Conservation (phyloP, 768 basidiomycete genomes). For the Pisolithus albus region DNA sequence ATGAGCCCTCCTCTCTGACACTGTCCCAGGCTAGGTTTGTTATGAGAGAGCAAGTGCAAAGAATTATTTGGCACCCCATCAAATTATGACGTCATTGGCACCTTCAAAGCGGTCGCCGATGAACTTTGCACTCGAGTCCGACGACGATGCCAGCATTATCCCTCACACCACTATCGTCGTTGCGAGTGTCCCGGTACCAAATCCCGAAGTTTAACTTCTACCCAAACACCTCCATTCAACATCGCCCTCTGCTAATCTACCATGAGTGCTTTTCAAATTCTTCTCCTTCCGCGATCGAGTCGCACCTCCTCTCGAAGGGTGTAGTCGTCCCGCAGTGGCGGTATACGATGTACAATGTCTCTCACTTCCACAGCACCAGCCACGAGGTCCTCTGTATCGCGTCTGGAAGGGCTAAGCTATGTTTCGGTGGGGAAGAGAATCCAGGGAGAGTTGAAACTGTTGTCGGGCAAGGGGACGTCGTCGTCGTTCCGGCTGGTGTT, state of each 20-base stretch:
- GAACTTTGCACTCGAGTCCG: neutral
- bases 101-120: too few relatives aligned
- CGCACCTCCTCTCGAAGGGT: slow-evolving; percentile 27
- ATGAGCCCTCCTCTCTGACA: too few relatives aligned
- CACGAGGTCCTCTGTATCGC: slow-evolving; percentile 35
- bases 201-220: slow-evolving; percentile 29
- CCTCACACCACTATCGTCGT: slow-evolving; percentile 16
- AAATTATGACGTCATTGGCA: neutral
- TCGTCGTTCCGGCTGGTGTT: slow-evolving; percentile 37
- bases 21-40: neutral
- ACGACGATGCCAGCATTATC: neutral
- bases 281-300: slow-evolving; percentile 23
- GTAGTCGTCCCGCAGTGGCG: slow-evolving; percentile 36
- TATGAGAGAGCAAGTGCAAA: neutral
- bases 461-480: slow-evolving; percentile 32
- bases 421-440: slow-evolving; percentile 36
- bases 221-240: slow-evolving; percentile 30
- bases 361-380: slow-evolving; percentile 39
- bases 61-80: neutral
- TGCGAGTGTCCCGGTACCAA: slow-evolving; percentile 24
- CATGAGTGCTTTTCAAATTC: slow-evolving; percentile 23
- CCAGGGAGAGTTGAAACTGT: slow-evolving; percentile 25
- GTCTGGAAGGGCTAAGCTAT: slow-evolving; percentile 28
- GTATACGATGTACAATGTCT: slow-evolving; percentile 35
- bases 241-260: slow-evolving; percentile 34